Evolutionary conservation across 1,284 basidiomycete genomes (phyloP).

Genomic region (Mycena citricolor): DNA sequence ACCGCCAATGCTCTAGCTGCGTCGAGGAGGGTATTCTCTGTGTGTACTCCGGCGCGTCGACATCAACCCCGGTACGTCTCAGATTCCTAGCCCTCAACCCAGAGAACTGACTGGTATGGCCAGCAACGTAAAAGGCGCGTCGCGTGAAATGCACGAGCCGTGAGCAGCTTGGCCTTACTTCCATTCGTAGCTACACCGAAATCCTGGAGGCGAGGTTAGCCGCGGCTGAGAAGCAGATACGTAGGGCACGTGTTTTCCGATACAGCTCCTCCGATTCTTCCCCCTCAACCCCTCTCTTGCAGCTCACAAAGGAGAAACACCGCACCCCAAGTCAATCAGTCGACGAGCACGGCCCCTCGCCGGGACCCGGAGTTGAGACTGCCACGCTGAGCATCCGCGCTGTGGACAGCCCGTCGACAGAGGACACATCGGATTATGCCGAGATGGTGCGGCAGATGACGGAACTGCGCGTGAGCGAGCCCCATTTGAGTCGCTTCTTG

Average conservation of each 20-base stretch:
- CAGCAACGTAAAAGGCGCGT: too few relatives aligned
- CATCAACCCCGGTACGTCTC: neutral
- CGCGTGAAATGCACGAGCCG: too few relatives aligned
- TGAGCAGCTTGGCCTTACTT: too few relatives aligned
- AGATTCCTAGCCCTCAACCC: neutral
- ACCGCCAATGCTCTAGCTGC: neutral
- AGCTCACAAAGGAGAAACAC: neutral
- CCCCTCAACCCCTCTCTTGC: neutral
- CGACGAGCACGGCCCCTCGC: neutral
- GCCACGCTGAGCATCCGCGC: constrained; percentile 1
- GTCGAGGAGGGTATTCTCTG: neutral
- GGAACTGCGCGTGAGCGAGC: neutral
- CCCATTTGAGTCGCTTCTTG: neutral
- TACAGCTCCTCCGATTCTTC: neutral
- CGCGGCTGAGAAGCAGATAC: neutral
- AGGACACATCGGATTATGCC: neutral
- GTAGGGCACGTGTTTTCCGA: neutral
- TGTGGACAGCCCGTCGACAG: neutral
- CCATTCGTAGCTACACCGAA: constrained; percentile 9
- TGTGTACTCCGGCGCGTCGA: constrained; percentile 2
- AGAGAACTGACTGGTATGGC: constrained; percentile 1
- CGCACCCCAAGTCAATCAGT: neutral
- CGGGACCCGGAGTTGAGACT: neutral
- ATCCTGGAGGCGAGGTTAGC: constrained; percentile 1
- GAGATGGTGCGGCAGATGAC: neutral